Evolutionary conservation across 2,329 filamentous ascomycete genomes (phyloP).

Genomic region (Talaromyces islandicus): DNA sequence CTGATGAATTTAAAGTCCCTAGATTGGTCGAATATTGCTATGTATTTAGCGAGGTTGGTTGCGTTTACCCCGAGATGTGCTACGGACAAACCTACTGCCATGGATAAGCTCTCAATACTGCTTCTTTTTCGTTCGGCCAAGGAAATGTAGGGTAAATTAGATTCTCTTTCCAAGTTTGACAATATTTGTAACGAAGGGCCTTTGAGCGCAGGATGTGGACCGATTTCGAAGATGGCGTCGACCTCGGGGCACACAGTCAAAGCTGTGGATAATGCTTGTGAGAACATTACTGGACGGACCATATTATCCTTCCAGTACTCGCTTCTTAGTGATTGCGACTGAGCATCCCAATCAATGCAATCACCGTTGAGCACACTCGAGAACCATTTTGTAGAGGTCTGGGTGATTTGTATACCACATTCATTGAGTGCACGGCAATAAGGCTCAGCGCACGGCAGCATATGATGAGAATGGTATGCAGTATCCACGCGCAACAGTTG

Average conservation of each 20-base stretch:
- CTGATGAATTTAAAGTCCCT: not conserved
- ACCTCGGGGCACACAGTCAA: conserved; percentile 1
- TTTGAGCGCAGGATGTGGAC: conserved; percentile 26
- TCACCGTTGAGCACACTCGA: not conserved
- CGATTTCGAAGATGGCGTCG: conserved; percentile 19
- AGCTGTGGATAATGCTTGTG: conserved; percentile 16
- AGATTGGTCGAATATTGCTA: not conserved
- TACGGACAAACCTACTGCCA: conserved; percentile 13
- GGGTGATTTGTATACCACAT: conserved; percentile 9
- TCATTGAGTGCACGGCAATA: conserved; percentile 18
- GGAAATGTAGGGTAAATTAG: conserved; percentile 11
- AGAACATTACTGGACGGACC: conserved; percentile 17
- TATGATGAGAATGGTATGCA: conserved; percentile 32
- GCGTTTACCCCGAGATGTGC: conserved; percentile 8
- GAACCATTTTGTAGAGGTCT: not conserved
- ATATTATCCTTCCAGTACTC: conserved; percentile 19
- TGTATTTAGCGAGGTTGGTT: conserved; percentile 8
- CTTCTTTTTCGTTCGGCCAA: conserved; percentile 10
- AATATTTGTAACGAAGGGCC: conserved; percentile 17
- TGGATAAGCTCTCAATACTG: not conserved
- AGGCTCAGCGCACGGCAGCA: conserved; percentile 9
- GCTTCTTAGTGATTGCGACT: conserved; percentile 25
- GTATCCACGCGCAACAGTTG: conserved; percentile 27
- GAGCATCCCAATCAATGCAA: not conserved
- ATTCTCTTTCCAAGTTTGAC: not conserved